phyloP scores from a whole-genome alignment of 345 rosid species.

The Citrus inodora region DNA sequence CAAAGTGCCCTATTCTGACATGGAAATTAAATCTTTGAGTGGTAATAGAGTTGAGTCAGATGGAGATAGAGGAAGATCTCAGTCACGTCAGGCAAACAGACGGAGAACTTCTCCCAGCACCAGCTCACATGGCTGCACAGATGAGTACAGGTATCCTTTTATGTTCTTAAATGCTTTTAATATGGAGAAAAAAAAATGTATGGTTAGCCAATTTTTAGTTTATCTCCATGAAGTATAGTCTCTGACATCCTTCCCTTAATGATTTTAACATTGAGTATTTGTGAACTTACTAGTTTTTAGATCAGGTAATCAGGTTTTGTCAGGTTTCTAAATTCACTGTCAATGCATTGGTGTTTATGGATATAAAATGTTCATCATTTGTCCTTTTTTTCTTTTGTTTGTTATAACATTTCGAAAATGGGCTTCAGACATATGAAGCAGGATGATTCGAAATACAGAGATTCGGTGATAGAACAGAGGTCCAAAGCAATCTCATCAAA shows the following conservation, averaged over 20 bases:
- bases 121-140: slow-evolving; percentile 53
- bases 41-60: slow-evolving; percentile 58
- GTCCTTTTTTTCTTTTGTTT: background rate
- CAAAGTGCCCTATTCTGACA: slow-evolving; percentile 32
- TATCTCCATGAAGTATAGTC: background rate
- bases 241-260: background rate
- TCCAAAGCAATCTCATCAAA: slow-evolving; percentile 51
- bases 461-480: slow-evolving; percentile 41
- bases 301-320: background rate
- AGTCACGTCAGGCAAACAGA: slow-evolving; percentile 48
- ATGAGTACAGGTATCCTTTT: slow-evolving; percentile 61
- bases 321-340: background rate
- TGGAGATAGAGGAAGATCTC: slow-evolving; percentile 63
- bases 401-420: background rate
- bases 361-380: background rate
- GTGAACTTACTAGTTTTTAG: background rate
- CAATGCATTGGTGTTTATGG: background rate
- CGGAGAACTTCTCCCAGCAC: slow-evolving; percentile 50
- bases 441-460: slow-evolving; percentile 50
- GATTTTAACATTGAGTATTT: background rate
- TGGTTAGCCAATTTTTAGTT: background rate
- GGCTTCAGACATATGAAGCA: slow-evolving; percentile 48
- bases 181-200: background rate
- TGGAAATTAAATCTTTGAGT: slow-evolving; percentile 43
- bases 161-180: background rate